phyloP scores from a whole-genome alignment of 2,329 filamentous ascomycete species.

The Penicillium sp. region DNA sequence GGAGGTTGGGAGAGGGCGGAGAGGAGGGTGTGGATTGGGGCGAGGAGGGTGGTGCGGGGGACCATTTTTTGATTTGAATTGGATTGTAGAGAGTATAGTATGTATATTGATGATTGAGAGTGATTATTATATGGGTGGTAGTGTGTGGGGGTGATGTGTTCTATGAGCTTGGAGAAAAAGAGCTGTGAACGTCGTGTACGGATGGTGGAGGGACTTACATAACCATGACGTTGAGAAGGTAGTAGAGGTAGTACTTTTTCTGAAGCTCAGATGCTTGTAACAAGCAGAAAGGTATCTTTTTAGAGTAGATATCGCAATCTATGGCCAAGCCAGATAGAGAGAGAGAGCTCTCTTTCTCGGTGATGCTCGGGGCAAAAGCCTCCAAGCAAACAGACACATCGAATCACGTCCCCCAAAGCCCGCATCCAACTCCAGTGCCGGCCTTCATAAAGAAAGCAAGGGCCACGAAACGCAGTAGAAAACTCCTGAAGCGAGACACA shows the following conservation, averaged over 20 bases:
- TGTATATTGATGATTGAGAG: background rate
- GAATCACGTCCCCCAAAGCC: slow-evolving; percentile 3
- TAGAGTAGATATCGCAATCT: background rate
- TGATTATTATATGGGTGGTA: background rate
- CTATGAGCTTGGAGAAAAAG: background rate
- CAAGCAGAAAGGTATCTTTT: background rate
- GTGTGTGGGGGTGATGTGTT: background rate
- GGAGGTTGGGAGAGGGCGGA: slow-evolving; percentile 32
- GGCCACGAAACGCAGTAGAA: background rate
- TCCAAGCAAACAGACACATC: slow-evolving; percentile 1
- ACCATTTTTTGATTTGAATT: slow-evolving; percentile 7
- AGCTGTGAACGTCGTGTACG: background rate
- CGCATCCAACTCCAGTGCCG: slow-evolving; percentile 14
- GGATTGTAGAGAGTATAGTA: background rate
- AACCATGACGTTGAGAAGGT: slow-evolving; percentile 22
- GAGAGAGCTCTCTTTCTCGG: background rate
- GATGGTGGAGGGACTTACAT: slow-evolving; percentile 17
- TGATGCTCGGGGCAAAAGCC: background rate
- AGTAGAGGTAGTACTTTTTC: background rate
- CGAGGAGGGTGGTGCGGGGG: slow-evolving; percentile 25
- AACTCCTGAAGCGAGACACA: background rate
- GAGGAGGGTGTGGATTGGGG: slow-evolving; percentile 33
- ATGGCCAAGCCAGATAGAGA: background rate
- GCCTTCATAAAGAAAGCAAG: slow-evolving; percentile 12
- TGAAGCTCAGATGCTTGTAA: background rate